Evolutionary conservation across 176 grass and related monocot genomes (phyloP).

Genomic region (Zea luxurians): DNA sequence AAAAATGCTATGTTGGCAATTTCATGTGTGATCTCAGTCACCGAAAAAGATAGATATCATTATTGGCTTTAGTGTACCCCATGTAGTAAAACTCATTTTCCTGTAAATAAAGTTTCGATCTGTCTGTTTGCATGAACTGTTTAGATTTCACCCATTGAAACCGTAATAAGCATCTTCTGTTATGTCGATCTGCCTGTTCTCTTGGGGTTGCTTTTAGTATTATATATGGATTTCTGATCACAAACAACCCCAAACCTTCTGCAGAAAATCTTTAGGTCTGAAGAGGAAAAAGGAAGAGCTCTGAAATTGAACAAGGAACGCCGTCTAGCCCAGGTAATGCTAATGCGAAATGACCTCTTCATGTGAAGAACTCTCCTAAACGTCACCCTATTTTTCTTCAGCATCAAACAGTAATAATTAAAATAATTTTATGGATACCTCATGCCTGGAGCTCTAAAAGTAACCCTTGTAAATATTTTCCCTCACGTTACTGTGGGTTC

Average conservation of each 20-base stretch:
- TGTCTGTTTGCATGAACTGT: not conserved
- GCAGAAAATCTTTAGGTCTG: constrained; percentile 77
- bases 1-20: not conserved
- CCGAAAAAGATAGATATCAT: not conserved
- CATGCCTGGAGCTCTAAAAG: too few species aligned
- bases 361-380: too few species aligned
- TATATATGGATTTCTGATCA: constrained; percentile 18
- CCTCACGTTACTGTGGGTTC: not conserved
- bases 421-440: not conserved
- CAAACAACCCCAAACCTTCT: constrained; percentile 22
- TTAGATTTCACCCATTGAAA: not conserved
- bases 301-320: too few species aligned
- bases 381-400: not conserved
- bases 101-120: not conserved
- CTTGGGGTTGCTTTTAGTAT: not conserved
- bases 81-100: not conserved
- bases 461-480: not conserved
- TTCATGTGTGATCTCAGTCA: not conserved
- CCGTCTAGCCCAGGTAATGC: too few species aligned
- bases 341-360: too few species aligned
- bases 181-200: not conserved
- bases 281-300: constrained; percentile 39
- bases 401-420: not conserved
- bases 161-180: not conserved
- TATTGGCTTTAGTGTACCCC: not conserved